phyloP scores from a whole-genome alignment of 1,284 basidiomycete species.

The Apiotrichum veenhuisii region DNA sequence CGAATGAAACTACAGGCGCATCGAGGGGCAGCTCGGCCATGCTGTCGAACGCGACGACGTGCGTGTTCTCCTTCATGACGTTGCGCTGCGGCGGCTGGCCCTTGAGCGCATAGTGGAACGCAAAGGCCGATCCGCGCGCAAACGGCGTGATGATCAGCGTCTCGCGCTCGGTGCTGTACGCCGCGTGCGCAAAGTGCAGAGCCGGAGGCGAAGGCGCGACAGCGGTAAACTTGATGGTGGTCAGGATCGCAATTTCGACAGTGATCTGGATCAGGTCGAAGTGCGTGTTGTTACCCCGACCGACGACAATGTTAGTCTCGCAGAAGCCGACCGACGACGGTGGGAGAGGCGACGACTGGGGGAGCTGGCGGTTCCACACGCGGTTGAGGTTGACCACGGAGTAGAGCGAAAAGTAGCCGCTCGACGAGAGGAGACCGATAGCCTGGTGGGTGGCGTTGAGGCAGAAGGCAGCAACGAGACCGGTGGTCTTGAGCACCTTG shows the following conservation, averaged over 20 bases:
- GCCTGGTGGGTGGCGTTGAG: conserved; percentile 40
- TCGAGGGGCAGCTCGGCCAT: conserved; percentile 34
- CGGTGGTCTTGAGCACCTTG: conserved; percentile 35
- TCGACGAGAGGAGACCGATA: conserved; percentile 34
- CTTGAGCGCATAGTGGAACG: conserved; percentile 40
- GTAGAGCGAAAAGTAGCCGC: conserved; percentile 33
- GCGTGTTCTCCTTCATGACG: conserved; percentile 8
- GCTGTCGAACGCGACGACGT: conserved; percentile 25
- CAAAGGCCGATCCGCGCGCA: conserved; percentile 30
- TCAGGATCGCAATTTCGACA: conserved; percentile 31
- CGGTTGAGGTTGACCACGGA: conserved; percentile 28
- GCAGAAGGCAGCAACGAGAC: conserved; percentile 34
- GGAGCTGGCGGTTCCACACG: conserved; percentile 43
- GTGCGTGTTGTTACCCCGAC: conserved; percentile 32
- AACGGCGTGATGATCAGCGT: conserved; percentile 36
- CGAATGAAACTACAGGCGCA: conserved; percentile 25
- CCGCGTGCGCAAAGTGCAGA: conserved; percentile 28
- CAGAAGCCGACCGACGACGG: conserved; percentile 34
- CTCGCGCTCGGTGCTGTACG: conserved; percentile 32
- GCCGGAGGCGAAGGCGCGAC: conserved; percentile 16
- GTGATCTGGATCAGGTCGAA: conserved; percentile 45
- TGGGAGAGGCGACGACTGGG: conserved; percentile 19
- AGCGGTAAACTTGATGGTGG: conserved; percentile 33
- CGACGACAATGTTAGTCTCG: conserved; percentile 42
- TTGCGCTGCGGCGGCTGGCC: conserved; percentile 31